Evolutionary conservation across 1,284 basidiomycete genomes (phyloP).

Genomic region (Sporisorium iseilematis-ciliati): DNA sequence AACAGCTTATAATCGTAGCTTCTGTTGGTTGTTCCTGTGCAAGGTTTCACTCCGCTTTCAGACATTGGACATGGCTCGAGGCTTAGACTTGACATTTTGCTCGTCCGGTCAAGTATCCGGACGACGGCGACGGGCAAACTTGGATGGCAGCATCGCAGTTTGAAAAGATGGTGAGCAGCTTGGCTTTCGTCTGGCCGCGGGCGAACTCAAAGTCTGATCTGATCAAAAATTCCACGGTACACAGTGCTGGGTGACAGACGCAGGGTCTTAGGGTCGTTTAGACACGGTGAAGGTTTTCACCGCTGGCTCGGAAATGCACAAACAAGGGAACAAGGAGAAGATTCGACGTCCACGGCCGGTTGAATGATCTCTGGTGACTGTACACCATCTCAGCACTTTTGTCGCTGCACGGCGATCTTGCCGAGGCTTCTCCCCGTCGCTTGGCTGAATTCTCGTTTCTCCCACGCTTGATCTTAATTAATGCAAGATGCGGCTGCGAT

Average conservation of each 20-base stretch:
- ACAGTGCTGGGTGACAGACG: not conserved
- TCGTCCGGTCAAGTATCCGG: no score
- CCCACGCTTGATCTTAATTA: not conserved
- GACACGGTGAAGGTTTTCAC: no score
- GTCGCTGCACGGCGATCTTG: not conserved
- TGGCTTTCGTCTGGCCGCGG: not conserved
- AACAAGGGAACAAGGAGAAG: no score
- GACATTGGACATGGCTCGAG: no score
- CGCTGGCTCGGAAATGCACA: no score
- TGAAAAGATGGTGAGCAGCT: not conserved
- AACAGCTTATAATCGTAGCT: no score
- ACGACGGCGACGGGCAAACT: no score
- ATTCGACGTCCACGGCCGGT: no score
- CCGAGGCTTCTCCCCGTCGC: not conserved
- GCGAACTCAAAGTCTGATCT: conserved; percentile 1
- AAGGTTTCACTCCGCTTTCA: no score
- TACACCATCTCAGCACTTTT: not conserved
- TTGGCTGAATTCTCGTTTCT: not conserved
- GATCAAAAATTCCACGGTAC: not conserved
- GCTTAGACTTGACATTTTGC: no score
- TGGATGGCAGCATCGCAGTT: not conserved
- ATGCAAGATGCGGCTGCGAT: not conserved
- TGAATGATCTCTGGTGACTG: no score
- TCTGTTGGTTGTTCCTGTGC: no score
- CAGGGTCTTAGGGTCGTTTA: conserved; percentile 1